Base-by-base conservation (phyloP, 352 stramenopile species). In the Pythium volutum region DNA sequence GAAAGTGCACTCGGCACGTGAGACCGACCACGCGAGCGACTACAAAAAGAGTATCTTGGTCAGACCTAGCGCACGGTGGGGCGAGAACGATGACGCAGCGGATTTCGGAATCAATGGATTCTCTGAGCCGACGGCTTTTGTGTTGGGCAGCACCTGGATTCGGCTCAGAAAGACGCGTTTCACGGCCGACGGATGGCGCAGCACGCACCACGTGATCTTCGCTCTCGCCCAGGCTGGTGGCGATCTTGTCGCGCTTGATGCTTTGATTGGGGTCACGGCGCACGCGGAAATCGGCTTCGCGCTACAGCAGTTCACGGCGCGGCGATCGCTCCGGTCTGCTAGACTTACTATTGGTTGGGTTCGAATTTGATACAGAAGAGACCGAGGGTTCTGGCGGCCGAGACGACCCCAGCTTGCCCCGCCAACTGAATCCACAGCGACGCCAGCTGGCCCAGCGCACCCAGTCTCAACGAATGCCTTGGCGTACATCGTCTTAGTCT, bases 131-230 rank as follows among this genome's bases (percentile, higher is more conserved):
- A 26, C 27, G 6, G 53, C 48, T 16, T 64, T 38, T 4, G 43
- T 33, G 22, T 58, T 49, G 53, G 52, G 47, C 42, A 72, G 39
- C 49, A 85, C 63, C 50, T 77, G 53, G 1, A 83, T 46, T 42
- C 83, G 74, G 49, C 59, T 77, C 10, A 76, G 50, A 18, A 80
- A 86, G 8, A 83, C 54, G 12, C 76, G 72, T 45, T 86, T 66
- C 38, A 80, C 50, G 14, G 11, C 54, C 48, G 51, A 65, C 15
- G 39, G 67, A 14, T 74, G 69, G 4, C 67, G 72, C 41, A 85
- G 75, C 14, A 85, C 18, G n/a, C n/a, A n/a, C n/a, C 11, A 85
- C 45, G 56, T 82, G 82, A 25, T 74, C 66, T 18, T 67, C 66
- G 45, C 58, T 77, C 23, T 69, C 50, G 20, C 71, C 65, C 20